These are phyloP conservation scores for Boehmeria nivea DNA, from an alignment of 306 rosid genomes.

Conservation along the genomic window DNA sequence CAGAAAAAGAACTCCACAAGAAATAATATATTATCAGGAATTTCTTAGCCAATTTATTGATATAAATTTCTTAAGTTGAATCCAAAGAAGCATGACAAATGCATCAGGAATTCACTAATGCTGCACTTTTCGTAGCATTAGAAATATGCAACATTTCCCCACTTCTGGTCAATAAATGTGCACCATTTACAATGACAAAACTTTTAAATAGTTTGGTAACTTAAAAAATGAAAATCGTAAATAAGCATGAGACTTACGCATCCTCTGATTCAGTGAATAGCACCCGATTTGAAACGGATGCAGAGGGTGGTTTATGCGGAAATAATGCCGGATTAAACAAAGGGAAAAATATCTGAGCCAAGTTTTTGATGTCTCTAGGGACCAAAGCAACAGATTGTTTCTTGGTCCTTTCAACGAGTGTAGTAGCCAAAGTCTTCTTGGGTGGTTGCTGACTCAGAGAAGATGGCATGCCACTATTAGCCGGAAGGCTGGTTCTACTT, in stretches of 20 bases:
- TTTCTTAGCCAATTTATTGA: no score
- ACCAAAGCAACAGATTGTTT: slow-evolving; percentile 85
- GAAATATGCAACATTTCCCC: no score
- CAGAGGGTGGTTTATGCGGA: slow-evolving; percentile 82
- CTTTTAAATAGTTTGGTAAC: no score
- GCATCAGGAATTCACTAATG: no score
- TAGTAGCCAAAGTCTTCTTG: slow-evolving; percentile 84
- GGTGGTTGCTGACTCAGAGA: slow-evolving; percentile 51
- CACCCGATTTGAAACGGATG: slow-evolving; percentile 64
- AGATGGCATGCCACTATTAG: no score
- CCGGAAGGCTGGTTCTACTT: slow-evolving; percentile 29
- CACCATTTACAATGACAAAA: no score
- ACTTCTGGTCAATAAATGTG: no score
- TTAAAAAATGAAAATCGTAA: neutral
- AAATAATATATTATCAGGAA: no score
- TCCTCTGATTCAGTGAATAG: slow-evolving; percentile 96
- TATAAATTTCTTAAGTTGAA: no score
- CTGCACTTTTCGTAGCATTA: no score
- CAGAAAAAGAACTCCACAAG: no score
- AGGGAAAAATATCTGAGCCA: slow-evolving; percentile 61
- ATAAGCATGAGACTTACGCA: slow-evolving; percentile 59
- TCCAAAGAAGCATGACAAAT: no score
- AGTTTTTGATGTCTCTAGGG: slow-evolving; percentile 68
- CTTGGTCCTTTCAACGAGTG: slow-evolving; percentile 84
- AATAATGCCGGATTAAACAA: slow-evolving; percentile 76